phyloP scores from a whole-genome alignment of 2,329 filamentous ascomycete species.

The Cercospora sp. region DNA sequence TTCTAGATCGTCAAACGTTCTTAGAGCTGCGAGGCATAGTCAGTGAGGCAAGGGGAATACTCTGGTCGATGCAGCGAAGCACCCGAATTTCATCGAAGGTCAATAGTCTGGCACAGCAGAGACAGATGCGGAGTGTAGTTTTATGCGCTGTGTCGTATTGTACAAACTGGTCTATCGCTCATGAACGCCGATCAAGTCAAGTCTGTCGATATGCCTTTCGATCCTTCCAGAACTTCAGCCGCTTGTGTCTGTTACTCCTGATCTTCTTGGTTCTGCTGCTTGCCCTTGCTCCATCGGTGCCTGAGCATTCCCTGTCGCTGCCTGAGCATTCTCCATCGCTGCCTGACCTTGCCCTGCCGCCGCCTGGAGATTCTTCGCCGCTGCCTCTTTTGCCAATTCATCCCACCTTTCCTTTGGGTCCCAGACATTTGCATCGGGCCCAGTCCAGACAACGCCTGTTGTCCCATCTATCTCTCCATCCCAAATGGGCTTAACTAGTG shows the following conservation, averaged over 20 bases:
- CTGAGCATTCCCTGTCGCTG: neutral
- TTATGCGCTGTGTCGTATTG: neutral
- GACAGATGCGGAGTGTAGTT: neutral
- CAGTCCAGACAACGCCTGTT: neutral
- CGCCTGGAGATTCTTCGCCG: too few species aligned
- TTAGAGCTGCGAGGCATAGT: neutral
- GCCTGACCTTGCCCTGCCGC: too few species aligned
- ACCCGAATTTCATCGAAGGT: neutral
- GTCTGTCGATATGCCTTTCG: too few species aligned
- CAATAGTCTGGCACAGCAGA: neutral
- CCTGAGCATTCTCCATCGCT: too few species aligned
- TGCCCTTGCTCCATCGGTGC: neutral
- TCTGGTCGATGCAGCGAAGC: neutral
- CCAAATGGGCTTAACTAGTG: conserved; percentile 11
- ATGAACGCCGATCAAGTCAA: too few species aligned
- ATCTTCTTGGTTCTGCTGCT: neutral
- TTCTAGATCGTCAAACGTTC: neutral
- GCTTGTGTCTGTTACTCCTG: neutral
- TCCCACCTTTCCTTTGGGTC: conserved; percentile 29
- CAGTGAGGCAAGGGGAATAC: neutral
- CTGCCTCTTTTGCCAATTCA: neutral
- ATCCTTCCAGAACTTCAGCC: too few species aligned
- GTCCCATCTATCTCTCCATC: neutral
- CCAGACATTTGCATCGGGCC: conserved; percentile 16
- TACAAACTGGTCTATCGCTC: neutral